These are phyloP conservation scores for Microbotryomycetes sp. DNA, from an alignment of 1,284 basidiomycete species.

Conservation along the genomic window DNA sequence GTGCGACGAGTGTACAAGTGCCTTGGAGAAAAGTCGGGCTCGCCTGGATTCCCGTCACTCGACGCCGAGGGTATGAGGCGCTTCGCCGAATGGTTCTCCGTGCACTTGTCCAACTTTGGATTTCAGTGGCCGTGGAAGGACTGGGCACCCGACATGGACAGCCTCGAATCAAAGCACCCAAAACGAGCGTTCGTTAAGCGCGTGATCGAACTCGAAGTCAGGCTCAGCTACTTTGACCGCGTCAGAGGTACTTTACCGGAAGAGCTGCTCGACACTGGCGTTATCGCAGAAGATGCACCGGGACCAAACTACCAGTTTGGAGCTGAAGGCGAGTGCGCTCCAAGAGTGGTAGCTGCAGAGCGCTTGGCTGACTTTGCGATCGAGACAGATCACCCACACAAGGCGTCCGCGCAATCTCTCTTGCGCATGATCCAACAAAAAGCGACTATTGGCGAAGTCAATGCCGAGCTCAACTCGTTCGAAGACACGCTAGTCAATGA, in stretches of 20 bases:
- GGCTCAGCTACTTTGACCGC: conserved; percentile 88
- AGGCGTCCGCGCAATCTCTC: conserved; percentile 71
- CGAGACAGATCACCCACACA: conserved; percentile 59
- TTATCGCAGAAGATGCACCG: conserved; percentile 67
- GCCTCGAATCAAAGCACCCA: conserved; percentile 52
- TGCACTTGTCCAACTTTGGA: conserved; percentile 95
- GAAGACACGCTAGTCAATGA: conserved; percentile 36
- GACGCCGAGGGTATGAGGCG: conserved; percentile 75
- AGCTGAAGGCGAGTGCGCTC: conserved; percentile 51
- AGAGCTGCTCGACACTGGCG: conserved; percentile 61
- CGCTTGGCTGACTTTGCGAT: background rate
- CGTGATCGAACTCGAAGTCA: conserved; percentile 80
- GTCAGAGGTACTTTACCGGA: conserved; percentile 83
- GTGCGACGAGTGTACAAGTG: conserved; percentile 75
- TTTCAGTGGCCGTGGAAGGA: conserved; percentile 99
- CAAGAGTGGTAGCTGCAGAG: background rate
- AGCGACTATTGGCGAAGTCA: conserved; percentile 60
- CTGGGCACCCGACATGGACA: conserved; percentile 51
- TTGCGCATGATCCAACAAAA: conserved; percentile 71
- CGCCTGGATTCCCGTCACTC: conserved; percentile 43
- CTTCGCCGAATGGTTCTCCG: conserved; percentile 89
- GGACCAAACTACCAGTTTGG: conserved; percentile 80
- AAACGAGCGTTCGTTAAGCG: conserved; percentile 80
- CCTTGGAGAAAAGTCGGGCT: conserved; percentile 43
- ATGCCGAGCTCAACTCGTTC: conserved; percentile 53